Evolutionary conservation across 2,329 filamentous ascomycete species (phyloP).

Genomic region (Aureobasidium lini): DNA sequence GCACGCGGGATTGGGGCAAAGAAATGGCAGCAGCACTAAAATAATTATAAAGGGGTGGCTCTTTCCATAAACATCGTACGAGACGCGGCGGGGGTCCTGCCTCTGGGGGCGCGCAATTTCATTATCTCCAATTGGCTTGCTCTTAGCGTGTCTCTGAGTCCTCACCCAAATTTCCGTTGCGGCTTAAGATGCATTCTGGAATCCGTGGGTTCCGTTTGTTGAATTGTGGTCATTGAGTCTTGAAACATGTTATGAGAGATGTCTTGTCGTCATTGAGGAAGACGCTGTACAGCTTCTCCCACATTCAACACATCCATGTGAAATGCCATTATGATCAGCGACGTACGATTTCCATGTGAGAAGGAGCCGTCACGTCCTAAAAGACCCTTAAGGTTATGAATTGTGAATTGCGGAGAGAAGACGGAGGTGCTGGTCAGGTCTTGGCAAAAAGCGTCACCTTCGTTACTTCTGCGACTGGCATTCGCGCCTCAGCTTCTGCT

Average conservation of each 20-base stretch:
- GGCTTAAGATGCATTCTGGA: neutral
- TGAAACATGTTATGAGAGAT: too few relatives aligned
- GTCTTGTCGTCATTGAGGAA: too few relatives aligned
- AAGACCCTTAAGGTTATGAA: too few relatives aligned
- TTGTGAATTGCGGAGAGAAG: neutral
- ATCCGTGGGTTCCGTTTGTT: neutral
- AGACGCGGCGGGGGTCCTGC: neutral
- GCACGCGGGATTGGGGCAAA: neutral
- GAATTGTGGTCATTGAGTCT: neutral
- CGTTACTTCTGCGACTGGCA: neutral
- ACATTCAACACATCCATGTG: too few relatives aligned
- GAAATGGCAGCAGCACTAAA: conserved; percentile 8
- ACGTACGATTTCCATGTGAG: too few relatives aligned
- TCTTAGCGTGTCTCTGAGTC: neutral
- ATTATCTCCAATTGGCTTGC: conserved; percentile 5
- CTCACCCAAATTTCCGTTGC: conserved; percentile 9
- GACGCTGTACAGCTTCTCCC: too few relatives aligned
- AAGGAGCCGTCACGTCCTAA: too few relatives aligned
- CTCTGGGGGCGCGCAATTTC: conserved; percentile 2
- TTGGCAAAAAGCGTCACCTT: conserved; percentile 34
- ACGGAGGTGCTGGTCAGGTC: conserved; percentile 60
- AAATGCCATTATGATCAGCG: too few relatives aligned
- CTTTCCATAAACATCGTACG: conserved; percentile 11
- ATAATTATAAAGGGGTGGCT: conserved; percentile 12
- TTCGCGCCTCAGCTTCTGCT: conserved; percentile 3